Percentiles rank a stretch among this genome's conserved stretches.
Evolutionary conservation across 768 basidiomycete genomes (phyloP).

Genomic region (Rhizopogon vinicolor): DNA sequence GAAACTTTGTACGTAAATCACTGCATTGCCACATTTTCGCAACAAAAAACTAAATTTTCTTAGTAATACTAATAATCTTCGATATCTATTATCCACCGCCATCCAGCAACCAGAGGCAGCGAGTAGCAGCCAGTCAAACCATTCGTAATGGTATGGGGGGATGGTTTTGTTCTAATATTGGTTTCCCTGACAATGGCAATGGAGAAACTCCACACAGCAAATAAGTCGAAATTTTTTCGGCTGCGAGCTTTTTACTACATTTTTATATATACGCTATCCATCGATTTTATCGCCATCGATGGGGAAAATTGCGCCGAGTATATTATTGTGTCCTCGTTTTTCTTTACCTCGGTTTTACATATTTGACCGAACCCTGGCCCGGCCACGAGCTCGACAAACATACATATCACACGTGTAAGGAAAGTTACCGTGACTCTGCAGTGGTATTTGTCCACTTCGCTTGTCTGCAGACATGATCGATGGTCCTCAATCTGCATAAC

Average conservation of each 20-base stretch:
- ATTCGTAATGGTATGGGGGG: too few relatives aligned
- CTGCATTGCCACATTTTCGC: slow-evolving; percentile 12
- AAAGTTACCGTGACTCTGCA: neutral
- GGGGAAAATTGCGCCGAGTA: neutral
- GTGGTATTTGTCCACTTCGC: too few relatives aligned
- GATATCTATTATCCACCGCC: too few relatives aligned
- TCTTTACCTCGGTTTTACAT: neutral
- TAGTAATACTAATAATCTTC: neutral
- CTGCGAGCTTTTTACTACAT: neutral
- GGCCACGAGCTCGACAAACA: neutral
- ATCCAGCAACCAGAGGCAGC: too few relatives aligned
- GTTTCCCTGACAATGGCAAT: neutral
- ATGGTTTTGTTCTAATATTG: neutral
- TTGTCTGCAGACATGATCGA: too few relatives aligned
- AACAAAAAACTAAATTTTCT: neutral
- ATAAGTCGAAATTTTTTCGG: too few relatives aligned
- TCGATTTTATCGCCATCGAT: neutral
- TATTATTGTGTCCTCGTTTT: neutral
- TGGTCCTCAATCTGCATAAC: too few relatives aligned
- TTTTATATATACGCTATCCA: neutral
- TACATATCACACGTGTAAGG: neutral
- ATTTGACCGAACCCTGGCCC: neutral
- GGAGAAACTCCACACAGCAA: too few relatives aligned
- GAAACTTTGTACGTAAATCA: slow-evolving; percentile 19
- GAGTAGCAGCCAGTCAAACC: too few relatives aligned